Base-by-base conservation (phyloP, 2,329 filamentous ascomycete species). In the Fusarium subtropicale region DNA sequence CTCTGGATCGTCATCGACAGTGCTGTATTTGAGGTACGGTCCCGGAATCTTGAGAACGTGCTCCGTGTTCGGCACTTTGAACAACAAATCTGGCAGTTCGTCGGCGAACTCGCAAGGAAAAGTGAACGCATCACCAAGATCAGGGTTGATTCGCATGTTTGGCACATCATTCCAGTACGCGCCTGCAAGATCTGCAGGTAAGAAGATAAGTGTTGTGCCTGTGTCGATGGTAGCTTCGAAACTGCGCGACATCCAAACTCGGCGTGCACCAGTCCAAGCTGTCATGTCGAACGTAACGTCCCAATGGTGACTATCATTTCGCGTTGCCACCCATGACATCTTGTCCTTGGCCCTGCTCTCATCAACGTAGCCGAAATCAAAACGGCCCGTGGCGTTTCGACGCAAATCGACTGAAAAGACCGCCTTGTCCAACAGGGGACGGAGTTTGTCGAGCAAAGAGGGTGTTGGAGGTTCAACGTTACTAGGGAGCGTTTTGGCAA, bases 121-220 rank as follows among this genome's bases (percentile, higher is more conserved):
- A 20, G 87, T 82, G 67, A 85, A 89, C 2, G 85, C 81, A 50
- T 84, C 84, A 16, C 80, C 77, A 47, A 78, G 59, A 26, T 76
- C 73, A 9, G 79, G 76, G 50, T 83, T 83, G 74, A 88, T 79
- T 15, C 81, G 76, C 11, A 89, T 85, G 11, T 84, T 81, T 0
- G 82, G 74, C 4, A 91, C 85, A 48, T 82, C 76, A 31, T 75
- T 75, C 79, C 90, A 92, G 79, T 92, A 93, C 34, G 82, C 81
- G 30, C 82, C 75, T 3, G 86, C 86, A n/a, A 91, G 80, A 11
- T 82, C 79, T 18, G 84, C 79, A 31, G 87, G 85, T 28, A 90
- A 79, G 51, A 92, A 85, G 75, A 92, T 81, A 55, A 92, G 81
- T 1, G 90, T 89, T 6, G 89, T 91, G 26, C 90, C 90, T 4